phyloP scores from a whole-genome alignment of 163 green algal genomes.

The Prototheca stagnorum region DNA sequence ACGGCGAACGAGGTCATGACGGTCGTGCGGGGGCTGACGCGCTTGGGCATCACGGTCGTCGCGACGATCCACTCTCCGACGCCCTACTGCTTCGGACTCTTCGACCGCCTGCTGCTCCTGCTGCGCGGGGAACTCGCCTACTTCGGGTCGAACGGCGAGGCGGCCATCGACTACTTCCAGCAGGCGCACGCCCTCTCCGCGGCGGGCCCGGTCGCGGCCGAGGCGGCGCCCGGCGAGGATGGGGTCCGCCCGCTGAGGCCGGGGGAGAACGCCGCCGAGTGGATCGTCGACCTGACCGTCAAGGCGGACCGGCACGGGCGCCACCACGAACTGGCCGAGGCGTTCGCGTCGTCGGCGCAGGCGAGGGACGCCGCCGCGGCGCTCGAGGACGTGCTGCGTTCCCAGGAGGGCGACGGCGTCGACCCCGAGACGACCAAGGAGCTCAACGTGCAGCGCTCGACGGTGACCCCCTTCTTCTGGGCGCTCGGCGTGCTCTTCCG shows the following conservation, averaged over 20 bases:
- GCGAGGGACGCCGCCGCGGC: conserved; percentile 5
- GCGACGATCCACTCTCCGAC: conserved; percentile 75
- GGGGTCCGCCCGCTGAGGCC: conserved; percentile 2
- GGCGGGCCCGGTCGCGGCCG: no score
- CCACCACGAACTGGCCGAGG: conserved; percentile 16
- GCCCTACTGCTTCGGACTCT: conserved; percentile 61
- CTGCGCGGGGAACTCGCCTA: conserved; percentile 54
- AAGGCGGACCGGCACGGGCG: conserved; percentile 28
- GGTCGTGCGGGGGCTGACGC: conserved; percentile 55
- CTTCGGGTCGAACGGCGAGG: conserved; percentile 29
- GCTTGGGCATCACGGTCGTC: conserved; percentile 56
- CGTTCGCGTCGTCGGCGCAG: conserved; percentile 11
- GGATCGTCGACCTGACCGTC: conserved; percentile 59
- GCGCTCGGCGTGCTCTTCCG: conserved; percentile 11
- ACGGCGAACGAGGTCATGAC: conserved; percentile 28
- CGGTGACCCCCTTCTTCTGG: conserved; percentile 24
- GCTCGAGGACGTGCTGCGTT: conserved; percentile 12
- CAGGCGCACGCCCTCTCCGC: conserved; percentile 12
- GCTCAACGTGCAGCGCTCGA: conserved; percentile 16
- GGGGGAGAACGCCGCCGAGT: conserved; percentile 52
- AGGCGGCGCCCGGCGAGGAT: no score
- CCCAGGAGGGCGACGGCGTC: conserved; percentile 5
- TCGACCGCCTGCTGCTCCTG: conserved; percentile 65
- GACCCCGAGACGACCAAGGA: conserved; percentile 1
- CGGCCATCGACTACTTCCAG: conserved; percentile 15